A percentile compares a stretch with the other conserved stretches of the same genome.
phyloP scores from a whole-genome alignment of 345 rosid genomes.

The Heritiera fomes region DNA sequence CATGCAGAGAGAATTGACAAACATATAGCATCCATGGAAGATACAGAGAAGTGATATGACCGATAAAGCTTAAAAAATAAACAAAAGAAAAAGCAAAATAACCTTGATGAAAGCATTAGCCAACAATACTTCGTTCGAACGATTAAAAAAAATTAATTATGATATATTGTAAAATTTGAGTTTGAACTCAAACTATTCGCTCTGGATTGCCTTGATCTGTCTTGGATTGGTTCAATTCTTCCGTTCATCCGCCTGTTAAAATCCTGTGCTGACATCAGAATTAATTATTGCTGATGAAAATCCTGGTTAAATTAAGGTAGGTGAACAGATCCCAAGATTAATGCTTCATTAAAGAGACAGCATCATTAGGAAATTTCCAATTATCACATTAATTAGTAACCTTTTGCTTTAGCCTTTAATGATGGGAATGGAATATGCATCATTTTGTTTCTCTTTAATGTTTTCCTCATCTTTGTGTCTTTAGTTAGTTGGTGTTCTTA shows the following conservation, averaged over 20 bases:
- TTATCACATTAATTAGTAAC: background rate
- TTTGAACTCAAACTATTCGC: background rate
- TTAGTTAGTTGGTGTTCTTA: background rate
- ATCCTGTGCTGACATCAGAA: background rate
- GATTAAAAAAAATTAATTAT: too few relatives aligned
- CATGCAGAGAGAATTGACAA: background rate
- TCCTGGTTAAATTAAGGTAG: background rate
- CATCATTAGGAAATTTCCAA: background rate
- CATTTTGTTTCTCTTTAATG: conserved; percentile 6
- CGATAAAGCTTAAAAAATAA: too few relatives aligned
- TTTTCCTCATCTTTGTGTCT: background rate
- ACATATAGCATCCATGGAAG: background rate
- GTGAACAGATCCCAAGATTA: conserved; percentile 6
- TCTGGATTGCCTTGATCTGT: too few relatives aligned
- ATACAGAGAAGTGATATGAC: background rate
- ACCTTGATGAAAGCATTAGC: too few relatives aligned
- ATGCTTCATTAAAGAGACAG: background rate
- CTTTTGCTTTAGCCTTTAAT: conserved; percentile 12
- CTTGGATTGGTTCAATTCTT: background rate
- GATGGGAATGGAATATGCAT: conserved; percentile 20
- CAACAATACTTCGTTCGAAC: too few relatives aligned
- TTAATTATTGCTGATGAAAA: background rate
- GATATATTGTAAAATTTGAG: too few relatives aligned
- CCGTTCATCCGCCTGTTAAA: background rate
- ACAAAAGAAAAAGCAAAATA: background rate